A percentile compares a stretch with the other conserved stretches of the same genome.
Evolutionary conservation across 148 eudicot genomes (phyloP).

Genomic region (Cornus suecica): DNA sequence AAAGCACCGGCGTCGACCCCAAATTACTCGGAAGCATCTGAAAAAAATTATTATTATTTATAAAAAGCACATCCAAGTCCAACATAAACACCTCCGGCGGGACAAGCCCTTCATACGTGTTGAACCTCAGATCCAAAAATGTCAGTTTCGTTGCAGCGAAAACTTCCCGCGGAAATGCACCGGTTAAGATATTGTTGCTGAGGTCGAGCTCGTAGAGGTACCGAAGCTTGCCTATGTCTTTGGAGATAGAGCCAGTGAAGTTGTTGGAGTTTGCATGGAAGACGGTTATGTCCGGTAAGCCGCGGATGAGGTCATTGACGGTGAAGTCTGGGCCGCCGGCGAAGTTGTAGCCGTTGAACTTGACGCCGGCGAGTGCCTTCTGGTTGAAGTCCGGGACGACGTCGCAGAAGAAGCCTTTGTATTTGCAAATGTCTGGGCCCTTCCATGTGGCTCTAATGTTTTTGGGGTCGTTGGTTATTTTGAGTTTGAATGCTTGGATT

Average conservation of each 20-base stretch:
- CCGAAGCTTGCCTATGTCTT: not conserved
- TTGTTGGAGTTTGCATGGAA: constrained; percentile 27
- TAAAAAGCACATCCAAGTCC: not conserved
- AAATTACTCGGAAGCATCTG: not conserved
- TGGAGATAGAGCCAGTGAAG: constrained; percentile 12
- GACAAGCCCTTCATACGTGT: not conserved
- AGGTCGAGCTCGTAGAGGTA: not conserved
- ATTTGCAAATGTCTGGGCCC: constrained; percentile 8
- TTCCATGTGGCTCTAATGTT: constrained; percentile 17
- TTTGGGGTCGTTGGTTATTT: constrained; percentile 9
- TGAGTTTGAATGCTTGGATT: constrained; percentile 14
- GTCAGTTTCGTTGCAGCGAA: not conserved
- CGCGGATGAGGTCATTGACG: constrained; percentile 7
- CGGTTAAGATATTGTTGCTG: not conserved
- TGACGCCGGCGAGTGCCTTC: not conserved
- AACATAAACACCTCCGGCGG: not conserved
- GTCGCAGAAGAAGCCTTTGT: constrained; percentile 24
- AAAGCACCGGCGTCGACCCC: not conserved
- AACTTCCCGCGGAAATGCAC: not conserved
- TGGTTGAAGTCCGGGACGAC: not conserved
- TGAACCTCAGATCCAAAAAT: not conserved
- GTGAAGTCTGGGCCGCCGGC: constrained; percentile 11
- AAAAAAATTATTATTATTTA: not conserved
- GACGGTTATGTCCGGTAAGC: constrained; percentile 13
- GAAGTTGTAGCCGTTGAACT: constrained; percentile 21